A percentile compares a stretch with the other conserved stretches of the same genome.
Conservation (phyloP, 768 basidiomycete species). For the Calocera viscosa region DNA sequence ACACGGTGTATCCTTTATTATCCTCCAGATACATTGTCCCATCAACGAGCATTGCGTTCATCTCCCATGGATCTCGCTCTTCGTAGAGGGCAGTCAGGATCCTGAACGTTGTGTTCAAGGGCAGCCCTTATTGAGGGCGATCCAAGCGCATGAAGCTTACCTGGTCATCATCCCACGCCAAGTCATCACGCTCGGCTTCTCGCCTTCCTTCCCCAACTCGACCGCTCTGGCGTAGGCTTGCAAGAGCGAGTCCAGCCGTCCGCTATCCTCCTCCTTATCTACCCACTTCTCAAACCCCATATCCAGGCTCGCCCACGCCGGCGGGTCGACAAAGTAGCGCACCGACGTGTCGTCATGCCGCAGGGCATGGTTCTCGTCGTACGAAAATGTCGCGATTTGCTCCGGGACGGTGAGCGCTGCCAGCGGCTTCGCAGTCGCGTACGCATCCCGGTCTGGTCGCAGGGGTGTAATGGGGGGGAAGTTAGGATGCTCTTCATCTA, state of each 20-base stretch:
- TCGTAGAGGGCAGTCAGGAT: slow-evolving; percentile 76
- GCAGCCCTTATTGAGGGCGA: slow-evolving; percentile 12
- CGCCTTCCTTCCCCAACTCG: slow-evolving; percentile 24
- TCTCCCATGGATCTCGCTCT: slow-evolving; percentile 60
- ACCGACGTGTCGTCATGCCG: slow-evolving; percentile 42
- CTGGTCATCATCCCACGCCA: slow-evolving; percentile 83
- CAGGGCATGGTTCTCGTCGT: neutral
- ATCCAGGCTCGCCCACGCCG: slow-evolving; percentile 47
- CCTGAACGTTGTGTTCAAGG: slow-evolving; percentile 37
- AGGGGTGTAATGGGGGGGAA: neutral
- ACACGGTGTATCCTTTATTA: slow-evolving; percentile 25
- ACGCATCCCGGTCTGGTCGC: neutral
- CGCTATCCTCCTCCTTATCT: slow-evolving; percentile 48
- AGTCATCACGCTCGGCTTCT: slow-evolving; percentile 26
- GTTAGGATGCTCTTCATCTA: neutral
- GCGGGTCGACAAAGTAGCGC: slow-evolving; percentile 60
- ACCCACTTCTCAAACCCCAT: slow-evolving; percentile 67
- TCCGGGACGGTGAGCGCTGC: neutral
- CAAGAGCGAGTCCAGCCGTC: slow-evolving; percentile 57
- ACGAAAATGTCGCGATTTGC: neutral
- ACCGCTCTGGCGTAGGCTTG: slow-evolving; percentile 40
- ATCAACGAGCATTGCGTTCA: slow-evolving; percentile 68
- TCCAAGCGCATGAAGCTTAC: slow-evolving; percentile 31
- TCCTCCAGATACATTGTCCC: slow-evolving; percentile 68
- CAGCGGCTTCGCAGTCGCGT: neutral